Conservation (phyloP, 257 asterid species). For the Cordia subcordata region DNA sequence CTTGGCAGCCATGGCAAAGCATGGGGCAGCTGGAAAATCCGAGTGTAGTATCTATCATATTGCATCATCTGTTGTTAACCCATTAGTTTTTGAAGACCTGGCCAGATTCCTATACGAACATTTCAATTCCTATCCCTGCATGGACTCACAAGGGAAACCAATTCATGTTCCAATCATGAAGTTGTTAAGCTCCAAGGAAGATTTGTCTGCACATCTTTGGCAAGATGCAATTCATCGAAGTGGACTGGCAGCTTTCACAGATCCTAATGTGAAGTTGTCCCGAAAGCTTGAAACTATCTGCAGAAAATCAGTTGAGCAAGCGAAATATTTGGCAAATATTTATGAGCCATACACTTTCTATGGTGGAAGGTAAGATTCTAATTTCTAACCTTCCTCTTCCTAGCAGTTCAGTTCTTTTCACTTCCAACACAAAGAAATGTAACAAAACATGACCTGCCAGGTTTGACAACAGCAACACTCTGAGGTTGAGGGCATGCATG, state of each 20-base stretch:
- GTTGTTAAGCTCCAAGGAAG: constrained; percentile 84
- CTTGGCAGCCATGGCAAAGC: constrained; percentile 96
- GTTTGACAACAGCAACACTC: constrained; percentile 90
- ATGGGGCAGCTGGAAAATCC: constrained; percentile 56
- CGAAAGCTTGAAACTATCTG: constrained; percentile 57
- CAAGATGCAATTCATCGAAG: constrained; percentile 51
- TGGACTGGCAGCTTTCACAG: constrained; percentile 46
- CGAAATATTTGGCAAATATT: constrained; percentile 71
- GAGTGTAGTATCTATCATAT: constrained; percentile 51
- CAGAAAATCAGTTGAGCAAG: constrained; percentile 84
- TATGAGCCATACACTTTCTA: constrained; percentile 89
- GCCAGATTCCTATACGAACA: constrained; percentile 63
- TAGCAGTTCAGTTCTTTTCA: background rate
- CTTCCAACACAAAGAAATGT: background rate
- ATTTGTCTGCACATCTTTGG: constrained; percentile 76
- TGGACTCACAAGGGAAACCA: constrained; percentile 66
- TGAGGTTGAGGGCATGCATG: constrained; percentile 63
- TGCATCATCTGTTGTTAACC: constrained; percentile 88
- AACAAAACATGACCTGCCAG: constrained; percentile 33
- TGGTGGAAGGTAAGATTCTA: constrained; percentile 60
- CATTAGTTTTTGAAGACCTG: constrained; percentile 65
- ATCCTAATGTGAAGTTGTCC: constrained; percentile 48
- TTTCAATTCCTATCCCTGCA: constrained; percentile 60
- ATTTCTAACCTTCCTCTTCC: background rate
- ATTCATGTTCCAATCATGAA: constrained; percentile 68